phyloP scores from a whole-genome alignment of 495 filamentous ascomycete species.

The Talaromyces ruber region DNA sequence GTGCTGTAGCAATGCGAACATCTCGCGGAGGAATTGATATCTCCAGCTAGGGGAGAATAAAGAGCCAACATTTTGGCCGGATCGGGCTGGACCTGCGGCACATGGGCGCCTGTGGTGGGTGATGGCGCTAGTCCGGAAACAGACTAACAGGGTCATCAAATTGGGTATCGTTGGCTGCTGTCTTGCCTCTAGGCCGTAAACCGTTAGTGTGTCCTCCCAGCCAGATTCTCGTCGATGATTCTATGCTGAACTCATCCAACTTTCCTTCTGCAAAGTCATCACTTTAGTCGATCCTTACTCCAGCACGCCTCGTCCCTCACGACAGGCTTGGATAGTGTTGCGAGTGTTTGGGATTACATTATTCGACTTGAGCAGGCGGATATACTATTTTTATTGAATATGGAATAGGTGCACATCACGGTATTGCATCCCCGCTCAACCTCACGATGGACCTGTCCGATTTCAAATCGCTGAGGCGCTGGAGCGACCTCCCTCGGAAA shows the following conservation, averaged over 20 bases:
- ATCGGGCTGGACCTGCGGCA: neutral
- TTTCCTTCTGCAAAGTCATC: neutral
- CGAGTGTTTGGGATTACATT: neutral
- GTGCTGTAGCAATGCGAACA: too few species aligned
- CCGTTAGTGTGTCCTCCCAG: neutral
- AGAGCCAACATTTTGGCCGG: neutral
- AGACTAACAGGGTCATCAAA: neutral
- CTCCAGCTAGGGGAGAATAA: neutral
- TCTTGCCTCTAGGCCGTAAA: neutral
- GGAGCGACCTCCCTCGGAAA: neutral
- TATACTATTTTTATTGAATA: neutral
- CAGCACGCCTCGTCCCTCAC: neutral
- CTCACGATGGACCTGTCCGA: neutral
- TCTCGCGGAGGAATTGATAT: too few species aligned
- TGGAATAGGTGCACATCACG: neutral
- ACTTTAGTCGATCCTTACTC: neutral
- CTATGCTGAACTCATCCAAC: neutral
- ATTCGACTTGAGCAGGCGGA: neutral
- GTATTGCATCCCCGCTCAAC: neutral
- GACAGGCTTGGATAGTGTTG: neutral
- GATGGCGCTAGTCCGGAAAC: neutral
- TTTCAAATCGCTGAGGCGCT: slow-evolving; percentile 2
- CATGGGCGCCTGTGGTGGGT: neutral
- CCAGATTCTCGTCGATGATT: neutral
- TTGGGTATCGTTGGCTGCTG: neutral